Percentiles rank a stretch among this genome's conserved stretches.
Evolutionary conservation across 257 asterid genomes (phyloP).

Genomic region (Anisodus tanguticus): DNA sequence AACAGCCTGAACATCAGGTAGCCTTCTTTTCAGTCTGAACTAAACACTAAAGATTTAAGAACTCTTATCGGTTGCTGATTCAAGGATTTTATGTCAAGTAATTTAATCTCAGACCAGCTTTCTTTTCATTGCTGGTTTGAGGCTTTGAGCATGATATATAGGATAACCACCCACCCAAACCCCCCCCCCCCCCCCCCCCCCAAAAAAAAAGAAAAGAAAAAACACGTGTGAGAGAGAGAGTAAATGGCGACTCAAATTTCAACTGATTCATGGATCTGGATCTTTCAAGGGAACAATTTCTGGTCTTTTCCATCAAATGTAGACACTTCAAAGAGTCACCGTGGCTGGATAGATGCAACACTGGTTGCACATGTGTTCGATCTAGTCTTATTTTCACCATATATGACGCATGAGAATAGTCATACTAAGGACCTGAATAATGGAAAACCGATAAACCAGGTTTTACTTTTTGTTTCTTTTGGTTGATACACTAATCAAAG

Average conservation of each 20-base stretch:
- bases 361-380: background rate
- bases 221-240: background rate
- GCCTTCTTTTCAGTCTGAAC: slow-evolving; percentile 28
- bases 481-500: slow-evolving; percentile 3
- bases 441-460: slow-evolving; percentile 10
- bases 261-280: background rate
- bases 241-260: background rate
- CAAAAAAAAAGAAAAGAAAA: no score
- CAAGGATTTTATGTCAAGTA: background rate
- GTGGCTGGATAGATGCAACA: background rate
- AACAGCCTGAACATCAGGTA: slow-evolving; percentile 91
- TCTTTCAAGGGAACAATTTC: background rate
- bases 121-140: background rate
- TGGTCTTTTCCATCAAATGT: background rate
- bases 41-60: background rate
- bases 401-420: background rate
- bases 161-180: background rate
- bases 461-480: slow-evolving; percentile 21
- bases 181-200: background rate
- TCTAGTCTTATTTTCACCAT: background rate
- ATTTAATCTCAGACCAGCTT: background rate
- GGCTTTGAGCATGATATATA: background rate
- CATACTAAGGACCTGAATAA: background rate
- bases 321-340: slow-evolving; percentile 7
- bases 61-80: background rate